Percentiles rank a stretch among this genome's conserved stretches.
Evolutionary conservation across 805 yeast genomes (phyloP).

Genomic region (Candida anglica): DNA sequence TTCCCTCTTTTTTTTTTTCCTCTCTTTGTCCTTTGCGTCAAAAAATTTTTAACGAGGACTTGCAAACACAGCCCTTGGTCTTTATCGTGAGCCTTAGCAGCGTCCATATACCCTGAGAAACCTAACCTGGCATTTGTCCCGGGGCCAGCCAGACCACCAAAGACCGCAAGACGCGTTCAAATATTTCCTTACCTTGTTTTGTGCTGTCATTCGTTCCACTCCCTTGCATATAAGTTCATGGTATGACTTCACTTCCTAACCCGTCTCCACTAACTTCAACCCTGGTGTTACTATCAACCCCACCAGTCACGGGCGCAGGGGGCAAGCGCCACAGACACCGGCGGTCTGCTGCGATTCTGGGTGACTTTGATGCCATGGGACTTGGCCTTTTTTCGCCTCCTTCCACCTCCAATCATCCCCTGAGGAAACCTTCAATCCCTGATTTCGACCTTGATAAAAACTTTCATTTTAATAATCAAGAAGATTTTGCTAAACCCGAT

Average conservation of each 20-base stretch:
- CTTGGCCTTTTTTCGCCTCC: constrained; percentile 33
- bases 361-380: constrained; percentile 63
- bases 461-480: constrained; percentile 31
- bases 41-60: too few species aligned
- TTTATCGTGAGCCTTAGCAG: too few species aligned
- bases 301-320: constrained; percentile 1
- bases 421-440: constrained; percentile 4
- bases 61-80: too few species aligned
- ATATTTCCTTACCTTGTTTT: too few species aligned
- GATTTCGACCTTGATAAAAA: constrained; percentile 14
- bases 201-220: too few species aligned
- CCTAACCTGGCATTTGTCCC: too few species aligned
- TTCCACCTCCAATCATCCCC: constrained; percentile 3
- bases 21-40: too few species aligned
- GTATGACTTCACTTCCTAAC: constrained; percentile 11
- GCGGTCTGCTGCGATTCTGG: constrained; percentile 84
- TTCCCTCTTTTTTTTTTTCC: too few species aligned
- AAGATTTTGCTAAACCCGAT: constrained; percentile 27
- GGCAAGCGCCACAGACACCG: constrained; percentile 63
- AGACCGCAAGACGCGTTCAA: too few species aligned
- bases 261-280: constrained; percentile 4
- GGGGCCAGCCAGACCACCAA: too few species aligned
- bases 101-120: too few species aligned
- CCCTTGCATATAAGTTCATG: too few species aligned
- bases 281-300: constrained; percentile 7